Evolutionary conservation across 768 basidiomycete species (phyloP).

Genomic region (Collybia sp.): DNA sequence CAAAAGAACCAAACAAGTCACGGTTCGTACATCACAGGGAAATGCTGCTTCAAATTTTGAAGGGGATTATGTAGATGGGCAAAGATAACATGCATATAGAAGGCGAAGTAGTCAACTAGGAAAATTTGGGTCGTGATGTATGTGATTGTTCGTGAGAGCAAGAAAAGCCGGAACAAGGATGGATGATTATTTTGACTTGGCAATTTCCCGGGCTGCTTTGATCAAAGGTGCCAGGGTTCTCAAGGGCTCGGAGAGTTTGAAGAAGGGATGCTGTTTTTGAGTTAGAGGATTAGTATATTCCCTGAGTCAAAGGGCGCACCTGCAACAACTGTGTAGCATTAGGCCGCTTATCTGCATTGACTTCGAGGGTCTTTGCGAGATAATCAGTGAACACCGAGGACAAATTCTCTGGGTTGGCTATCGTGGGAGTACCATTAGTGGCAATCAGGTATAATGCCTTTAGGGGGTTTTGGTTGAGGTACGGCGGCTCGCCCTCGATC

Average conservation of each 20-base stretch:
- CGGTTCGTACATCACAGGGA: too few relatives aligned
- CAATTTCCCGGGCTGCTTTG: conserved; percentile 87
- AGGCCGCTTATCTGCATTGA: conserved; percentile 92
- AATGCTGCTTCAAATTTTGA: too few relatives aligned
- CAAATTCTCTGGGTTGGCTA: conserved; percentile 79
- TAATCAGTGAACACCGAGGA: conserved; percentile 86
- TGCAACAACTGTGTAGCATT: conserved; percentile 76
- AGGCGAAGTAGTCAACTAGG: neutral
- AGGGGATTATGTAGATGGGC: too few relatives aligned
- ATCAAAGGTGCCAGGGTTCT: conserved; percentile 84
- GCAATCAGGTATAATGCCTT: conserved; percentile 98
- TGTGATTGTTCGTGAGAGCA: neutral
- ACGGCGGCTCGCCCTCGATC: conserved; percentile 98
- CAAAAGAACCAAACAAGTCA: too few relatives aligned
- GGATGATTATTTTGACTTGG: conserved; percentile 47
- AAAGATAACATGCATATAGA: neutral
- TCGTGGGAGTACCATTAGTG: conserved; percentile 95
- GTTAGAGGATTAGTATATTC: conserved; percentile 1
- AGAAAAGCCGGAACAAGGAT: neutral
- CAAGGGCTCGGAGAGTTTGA: conserved; percentile 82
- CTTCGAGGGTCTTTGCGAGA: conserved; percentile 82
- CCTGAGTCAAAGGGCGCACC: conserved; percentile 35
- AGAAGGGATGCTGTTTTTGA: conserved; percentile 71
- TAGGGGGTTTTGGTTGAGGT: conserved; percentile 92
- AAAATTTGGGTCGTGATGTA: neutral